Conservation (phyloP, 2,329 filamentous ascomycete genomes). For the Aspergillus piperis region DNA sequence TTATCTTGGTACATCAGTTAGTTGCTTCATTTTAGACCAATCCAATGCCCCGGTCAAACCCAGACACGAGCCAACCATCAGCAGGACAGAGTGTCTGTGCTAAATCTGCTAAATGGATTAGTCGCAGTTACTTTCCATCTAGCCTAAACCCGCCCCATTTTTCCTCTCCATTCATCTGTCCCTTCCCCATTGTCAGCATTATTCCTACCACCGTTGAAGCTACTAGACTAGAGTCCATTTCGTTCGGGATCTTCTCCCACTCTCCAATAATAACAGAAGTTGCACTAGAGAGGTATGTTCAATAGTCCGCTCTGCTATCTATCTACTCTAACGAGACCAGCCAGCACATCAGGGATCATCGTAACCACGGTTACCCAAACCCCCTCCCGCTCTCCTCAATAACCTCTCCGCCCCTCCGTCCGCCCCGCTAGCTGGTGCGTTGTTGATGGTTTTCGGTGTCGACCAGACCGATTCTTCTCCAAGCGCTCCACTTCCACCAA, state of each 20-base stretch:
- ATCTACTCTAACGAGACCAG: not conserved
- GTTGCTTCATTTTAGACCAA: too few species aligned
- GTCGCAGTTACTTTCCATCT: too few species aligned
- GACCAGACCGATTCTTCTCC: constrained; percentile 8
- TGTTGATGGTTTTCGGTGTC: constrained; percentile 7
- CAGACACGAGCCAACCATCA: not conserved
- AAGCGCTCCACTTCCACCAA: constrained; percentile 11
- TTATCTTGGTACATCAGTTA: too few species aligned
- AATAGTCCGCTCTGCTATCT: not conserved
- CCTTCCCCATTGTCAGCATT: not conserved
- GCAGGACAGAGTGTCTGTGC: not conserved
- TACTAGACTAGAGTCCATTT: not conserved
- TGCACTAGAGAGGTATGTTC: not conserved
- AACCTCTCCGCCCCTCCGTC: constrained; percentile 13
- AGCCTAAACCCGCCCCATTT: not conserved
- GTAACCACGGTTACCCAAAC: constrained; percentile 1
- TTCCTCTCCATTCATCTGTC: not conserved
- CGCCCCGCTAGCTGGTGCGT: constrained; percentile 14
- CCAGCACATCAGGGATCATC: not conserved
- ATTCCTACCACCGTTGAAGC: not conserved
- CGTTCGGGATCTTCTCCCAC: not conserved
- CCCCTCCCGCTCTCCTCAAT: not conserved
- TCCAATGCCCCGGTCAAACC: not conserved
- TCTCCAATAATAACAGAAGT: not conserved
- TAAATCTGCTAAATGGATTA: not conserved